A percentile compares a stretch with the other conserved stretches of the same genome.
Evolutionary conservation across 129 eudicot species (phyloP).

Genomic region (Lactuca sativa): DNA sequence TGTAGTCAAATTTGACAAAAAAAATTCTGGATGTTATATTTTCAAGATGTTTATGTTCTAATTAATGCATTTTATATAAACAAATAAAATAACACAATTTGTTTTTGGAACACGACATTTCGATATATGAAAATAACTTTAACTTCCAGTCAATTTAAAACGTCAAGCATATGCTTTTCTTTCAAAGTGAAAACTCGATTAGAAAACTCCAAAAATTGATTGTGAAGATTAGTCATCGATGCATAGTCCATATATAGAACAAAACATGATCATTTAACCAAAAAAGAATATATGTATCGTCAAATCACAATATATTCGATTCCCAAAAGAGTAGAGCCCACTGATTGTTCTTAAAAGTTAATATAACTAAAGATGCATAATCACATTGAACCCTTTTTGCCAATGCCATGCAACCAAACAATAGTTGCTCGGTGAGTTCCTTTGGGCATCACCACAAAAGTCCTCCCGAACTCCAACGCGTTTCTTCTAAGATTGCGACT

Average conservation of each 20-base stretch:
- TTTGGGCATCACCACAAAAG: constrained; percentile 87
- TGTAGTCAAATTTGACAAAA: constrained; percentile 3
- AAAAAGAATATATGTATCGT: constrained; percentile 2
- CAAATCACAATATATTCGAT: constrained; percentile 17
- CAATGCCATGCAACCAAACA: constrained; percentile 89
- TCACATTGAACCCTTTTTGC: constrained; percentile 84
- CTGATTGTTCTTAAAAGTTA: not conserved
- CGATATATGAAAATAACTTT: not conserved
- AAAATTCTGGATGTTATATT: constrained; percentile 17
- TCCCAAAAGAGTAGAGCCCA: constrained; percentile 9
- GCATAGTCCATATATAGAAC: not conserved
- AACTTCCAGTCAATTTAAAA: not conserved
- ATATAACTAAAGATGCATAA: constrained; percentile 12
- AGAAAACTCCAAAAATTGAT: not conserved
- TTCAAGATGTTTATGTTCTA: too few relatives aligned
- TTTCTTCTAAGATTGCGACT: constrained; percentile 42
- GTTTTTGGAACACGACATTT: not conserved
- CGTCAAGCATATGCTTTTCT: not conserved
- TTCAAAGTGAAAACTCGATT: not conserved
- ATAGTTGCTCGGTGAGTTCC: constrained; percentile 79
- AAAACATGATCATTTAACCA: not conserved
- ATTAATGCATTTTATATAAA: constrained; percentile 4
- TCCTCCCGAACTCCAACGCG: constrained; percentile 70
- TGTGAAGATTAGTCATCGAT: not conserved
- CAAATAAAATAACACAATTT: not conserved